phyloP scores from a whole-genome alignment of 495 filamentous ascomycete genomes.

The Hyphodiscus hymeniophilus region DNA sequence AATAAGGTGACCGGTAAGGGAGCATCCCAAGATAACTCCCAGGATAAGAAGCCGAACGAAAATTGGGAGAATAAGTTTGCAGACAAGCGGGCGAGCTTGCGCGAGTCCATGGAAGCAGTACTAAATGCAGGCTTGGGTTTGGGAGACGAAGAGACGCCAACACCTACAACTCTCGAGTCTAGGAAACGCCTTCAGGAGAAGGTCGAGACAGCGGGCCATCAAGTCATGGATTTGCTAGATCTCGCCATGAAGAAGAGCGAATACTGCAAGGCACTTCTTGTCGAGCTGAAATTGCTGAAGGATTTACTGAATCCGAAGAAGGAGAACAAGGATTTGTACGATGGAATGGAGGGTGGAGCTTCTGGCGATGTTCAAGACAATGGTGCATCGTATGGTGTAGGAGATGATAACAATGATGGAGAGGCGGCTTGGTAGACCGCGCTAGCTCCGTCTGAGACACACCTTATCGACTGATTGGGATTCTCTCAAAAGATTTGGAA shows the following conservation, averaged over 20 bases:
- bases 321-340: not conserved
- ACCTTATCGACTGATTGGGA: no score
- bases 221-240: constrained; percentile 7
- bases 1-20: constrained; percentile 22
- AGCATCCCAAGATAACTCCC: constrained; percentile 20
- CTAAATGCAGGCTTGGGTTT: constrained; percentile 16
- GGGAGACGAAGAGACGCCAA: not conserved
- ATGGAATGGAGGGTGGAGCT: not conserved
- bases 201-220: constrained; percentile 2
- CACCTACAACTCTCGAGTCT: not conserved
- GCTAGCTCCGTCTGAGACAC: no score
- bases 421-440: no score
- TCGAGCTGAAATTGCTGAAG: constrained; percentile 9
- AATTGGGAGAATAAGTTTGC: constrained; percentile 17
- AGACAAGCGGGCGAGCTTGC: constrained; percentile 10
- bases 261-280: constrained; percentile 7
- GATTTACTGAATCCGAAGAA: constrained; percentile 4
- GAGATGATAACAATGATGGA: no score
- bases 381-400: no score
- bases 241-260: not conserved
- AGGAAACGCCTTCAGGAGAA: constrained; percentile 16
- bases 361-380: not conserved
- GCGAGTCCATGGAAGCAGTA: constrained; percentile 3
- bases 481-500: no score
- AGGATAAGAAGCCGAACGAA: not conserved